Percentiles rank a stretch among this genome's conserved stretches.
Evolutionary conservation across 768 basidiomycete genomes (phyloP).

Genomic region (Leccinum fibrillosum): DNA sequence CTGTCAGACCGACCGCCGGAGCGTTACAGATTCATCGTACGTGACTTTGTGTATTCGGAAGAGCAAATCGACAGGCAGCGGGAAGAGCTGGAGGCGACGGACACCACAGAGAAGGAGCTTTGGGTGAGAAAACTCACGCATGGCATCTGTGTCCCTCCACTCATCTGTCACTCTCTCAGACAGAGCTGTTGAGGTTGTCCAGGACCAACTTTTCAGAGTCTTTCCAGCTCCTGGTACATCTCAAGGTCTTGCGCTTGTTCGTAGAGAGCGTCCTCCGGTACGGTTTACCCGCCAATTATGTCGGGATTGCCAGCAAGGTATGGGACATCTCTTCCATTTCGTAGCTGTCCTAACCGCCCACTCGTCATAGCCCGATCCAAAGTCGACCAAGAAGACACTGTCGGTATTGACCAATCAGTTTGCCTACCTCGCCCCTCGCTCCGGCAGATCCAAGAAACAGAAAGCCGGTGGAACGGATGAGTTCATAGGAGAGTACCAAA

Average conservation of each 20-base stretch:
- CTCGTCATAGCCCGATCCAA: conserved; percentile 73
- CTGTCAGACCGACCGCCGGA: conserved; percentile 7
- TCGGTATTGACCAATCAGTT: conserved; percentile 72
- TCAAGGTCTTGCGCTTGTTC: conserved; percentile 88
- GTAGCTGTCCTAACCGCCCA: background rate
- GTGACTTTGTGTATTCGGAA: conserved; percentile 92
- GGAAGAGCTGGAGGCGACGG: conserved; percentile 76
- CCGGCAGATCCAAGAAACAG: conserved; percentile 42
- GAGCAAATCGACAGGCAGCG: conserved; percentile 75
- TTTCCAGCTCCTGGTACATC: conserved; percentile 88
- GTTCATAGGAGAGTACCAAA: conserved; percentile 87
- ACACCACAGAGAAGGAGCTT: conserved; percentile 89
- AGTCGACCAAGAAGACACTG: conserved; percentile 77
- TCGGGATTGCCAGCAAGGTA: conserved; percentile 79
- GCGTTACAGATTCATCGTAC: conserved; percentile 72
- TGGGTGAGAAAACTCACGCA: conserved; percentile 62
- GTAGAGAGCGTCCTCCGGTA: conserved; percentile 95
- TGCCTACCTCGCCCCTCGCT: conserved; percentile 73
- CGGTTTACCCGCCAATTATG: conserved; percentile 90
- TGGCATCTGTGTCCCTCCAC: background rate
- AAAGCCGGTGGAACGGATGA: conserved; percentile 50
- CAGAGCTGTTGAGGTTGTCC: conserved; percentile 84
- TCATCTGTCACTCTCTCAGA: conserved; percentile 43
- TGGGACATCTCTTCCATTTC: conserved; percentile 7
- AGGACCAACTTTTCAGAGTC: conserved; percentile 97